phyloP scores from a whole-genome alignment of 805 yeast genomes.

The Candida anglica region DNA sequence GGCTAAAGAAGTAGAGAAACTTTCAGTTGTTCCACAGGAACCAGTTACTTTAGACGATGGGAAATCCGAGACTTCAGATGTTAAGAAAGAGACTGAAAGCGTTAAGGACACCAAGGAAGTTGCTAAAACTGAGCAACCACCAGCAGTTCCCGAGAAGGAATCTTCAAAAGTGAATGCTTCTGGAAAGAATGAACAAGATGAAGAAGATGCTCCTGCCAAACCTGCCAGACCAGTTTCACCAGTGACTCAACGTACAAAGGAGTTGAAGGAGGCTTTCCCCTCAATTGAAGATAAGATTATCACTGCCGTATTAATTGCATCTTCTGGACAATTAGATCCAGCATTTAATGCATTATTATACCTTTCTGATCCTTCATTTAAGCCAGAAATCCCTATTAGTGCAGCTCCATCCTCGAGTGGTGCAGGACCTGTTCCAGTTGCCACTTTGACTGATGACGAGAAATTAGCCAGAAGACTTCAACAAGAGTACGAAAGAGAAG shows the following conservation, averaged over 20 bases:
- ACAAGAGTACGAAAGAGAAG: conserved; percentile 50
- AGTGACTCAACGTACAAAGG: conserved; percentile 46
- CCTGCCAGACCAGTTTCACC: conserved; percentile 63
- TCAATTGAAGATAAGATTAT: conserved; percentile 63
- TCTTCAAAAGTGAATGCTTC: no score
- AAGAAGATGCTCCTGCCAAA: conserved; percentile 27
- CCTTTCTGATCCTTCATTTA: conserved; percentile 65
- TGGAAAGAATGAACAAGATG: conserved; percentile 7
- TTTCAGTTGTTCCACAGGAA: no score
- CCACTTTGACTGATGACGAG: conserved; percentile 57
- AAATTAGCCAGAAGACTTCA: conserved; percentile 77
- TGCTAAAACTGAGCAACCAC: conserved; percentile 4
- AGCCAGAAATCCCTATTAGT: conserved; percentile 44
- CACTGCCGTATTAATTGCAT: conserved; percentile 80
- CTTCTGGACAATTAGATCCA: conserved; percentile 73
- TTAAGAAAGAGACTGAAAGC: conserved; percentile 1
- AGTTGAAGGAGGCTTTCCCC: conserved; percentile 86
- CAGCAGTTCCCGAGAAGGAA: conserved; percentile 2
- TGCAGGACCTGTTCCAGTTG: neutral
- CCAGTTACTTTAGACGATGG: neutral
- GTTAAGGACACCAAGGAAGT: conserved; percentile 4
- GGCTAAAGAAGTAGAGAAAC: no score
- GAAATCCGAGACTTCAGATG: neutral
- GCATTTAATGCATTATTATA: conserved; percentile 86
- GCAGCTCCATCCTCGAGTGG: neutral